Evolutionary conservation across 2,329 filamentous ascomycete species (phyloP), one percentile per base, ranked within the genome.

Genomic region (Exophiala dermatitidis): DNA sequence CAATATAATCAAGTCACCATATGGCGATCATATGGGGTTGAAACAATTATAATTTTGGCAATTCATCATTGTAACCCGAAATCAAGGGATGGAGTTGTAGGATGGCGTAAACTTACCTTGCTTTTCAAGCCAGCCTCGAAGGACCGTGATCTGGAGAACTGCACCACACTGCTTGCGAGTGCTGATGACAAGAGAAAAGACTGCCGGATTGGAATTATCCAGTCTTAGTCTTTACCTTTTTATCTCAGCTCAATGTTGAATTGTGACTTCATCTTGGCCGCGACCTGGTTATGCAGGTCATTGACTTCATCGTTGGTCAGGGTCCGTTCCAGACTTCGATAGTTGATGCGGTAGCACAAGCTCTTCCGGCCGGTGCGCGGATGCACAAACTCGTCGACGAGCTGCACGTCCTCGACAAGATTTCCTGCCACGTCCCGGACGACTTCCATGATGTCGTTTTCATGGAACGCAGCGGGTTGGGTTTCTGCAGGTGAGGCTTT

Each of bases 401-500:
- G 76, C 57, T 75, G 77, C 47, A 97, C 91, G 68, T 95, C 89
- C 72, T 98, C 93, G 34, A 93, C 89, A 26, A 83, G 71, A 68
- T 95, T 87, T 47, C 90, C 90, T 6, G 83, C 88, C 44, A 91
- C 77, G 62, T 84, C 84, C 60, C 93, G 83, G 12, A 96, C 87
- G 52, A 96, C 80, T 71, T 97, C 93, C 91, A 97, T 97, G 48
- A 97, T 77, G 69, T 98, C 93, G 71, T 97, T 97, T 68, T 94
- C 90, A 69, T 97, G 91, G 67, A 95, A 89, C 3, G 71, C 57
- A 6, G 60, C 57, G 65, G 12, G 69, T 58, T 29, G 66, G 62
- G 32, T 71, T 70, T 44, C 70, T 67, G 28, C 69, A 66, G 37
- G 68, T 64, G 57, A 69, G 67, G 60, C 61, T 59, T 58, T 69